Conservation (phyloP, 768 basidiomycete species). For the Leucosporidium yakuticum region DNA sequence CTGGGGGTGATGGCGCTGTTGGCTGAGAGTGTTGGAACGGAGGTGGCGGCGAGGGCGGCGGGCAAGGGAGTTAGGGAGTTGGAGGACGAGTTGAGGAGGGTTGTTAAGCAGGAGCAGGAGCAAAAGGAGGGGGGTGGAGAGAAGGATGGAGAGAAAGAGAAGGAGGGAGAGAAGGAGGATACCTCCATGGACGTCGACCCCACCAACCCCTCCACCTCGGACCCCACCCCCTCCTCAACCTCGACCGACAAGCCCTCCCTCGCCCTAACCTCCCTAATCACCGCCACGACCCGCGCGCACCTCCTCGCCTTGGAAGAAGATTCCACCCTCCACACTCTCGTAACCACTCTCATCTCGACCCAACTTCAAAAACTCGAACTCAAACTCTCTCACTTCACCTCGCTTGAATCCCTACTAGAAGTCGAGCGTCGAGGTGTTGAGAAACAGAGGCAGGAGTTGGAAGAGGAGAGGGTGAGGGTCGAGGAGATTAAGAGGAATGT, state of each 20-base stretch:
- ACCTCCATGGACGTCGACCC: constrained; percentile 52
- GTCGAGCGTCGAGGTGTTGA: constrained; percentile 82
- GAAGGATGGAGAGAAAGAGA: constrained; percentile 25
- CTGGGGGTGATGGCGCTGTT: constrained; percentile 98
- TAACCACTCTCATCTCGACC: constrained; percentile 70
- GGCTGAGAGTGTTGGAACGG: constrained; percentile 74
- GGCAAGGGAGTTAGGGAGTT: constrained; percentile 68
- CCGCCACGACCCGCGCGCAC: constrained; percentile 78
- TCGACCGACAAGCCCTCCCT: constrained; percentile 50
- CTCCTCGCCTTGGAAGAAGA: constrained; percentile 78
- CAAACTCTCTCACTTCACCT: constrained; percentile 91
- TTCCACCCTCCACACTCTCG: constrained; percentile 67
- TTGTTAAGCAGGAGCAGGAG: too few species aligned
- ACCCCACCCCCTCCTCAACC: too few species aligned
- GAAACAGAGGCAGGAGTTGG: constrained; percentile 67
- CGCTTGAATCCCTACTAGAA: constrained; percentile 84
- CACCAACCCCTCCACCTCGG: constrained; percentile 44
- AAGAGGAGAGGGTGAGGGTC: constrained; percentile 59
- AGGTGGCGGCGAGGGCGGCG: constrained; percentile 87
- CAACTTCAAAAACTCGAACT: constrained; percentile 74
- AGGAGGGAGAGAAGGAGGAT: constrained; percentile 34
- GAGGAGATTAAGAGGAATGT: constrained; percentile 37
- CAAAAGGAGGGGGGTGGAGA: constrained; percentile 10
- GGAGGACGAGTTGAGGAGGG: constrained; percentile 39
- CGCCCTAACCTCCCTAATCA: constrained; percentile 54